phyloP scores from a whole-genome alignment of 345 rosid species.

The Melaleuca alternifolia region DNA sequence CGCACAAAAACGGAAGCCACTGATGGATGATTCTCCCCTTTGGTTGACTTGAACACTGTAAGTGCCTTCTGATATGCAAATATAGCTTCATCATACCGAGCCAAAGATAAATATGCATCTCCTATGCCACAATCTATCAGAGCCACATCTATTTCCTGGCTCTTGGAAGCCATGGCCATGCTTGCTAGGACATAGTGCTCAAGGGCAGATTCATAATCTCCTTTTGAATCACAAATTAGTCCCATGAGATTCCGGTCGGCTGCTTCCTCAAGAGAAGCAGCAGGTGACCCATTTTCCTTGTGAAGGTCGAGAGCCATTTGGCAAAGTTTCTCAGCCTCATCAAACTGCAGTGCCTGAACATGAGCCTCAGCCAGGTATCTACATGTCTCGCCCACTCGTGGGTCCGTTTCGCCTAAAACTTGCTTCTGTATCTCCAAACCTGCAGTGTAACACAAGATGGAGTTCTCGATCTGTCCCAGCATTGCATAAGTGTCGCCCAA shows the following conservation, averaged over 20 bases:
- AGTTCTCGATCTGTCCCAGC: slow-evolving; percentile 80
- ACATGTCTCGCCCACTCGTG: slow-evolving; percentile 74
- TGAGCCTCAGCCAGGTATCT: slow-evolving; percentile 82
- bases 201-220: slow-evolving; percentile 71
- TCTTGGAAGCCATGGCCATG: slow-evolving; percentile 72
- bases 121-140: slow-evolving; percentile 84
- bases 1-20: slow-evolving; percentile 85
- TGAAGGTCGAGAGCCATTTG: slow-evolving; percentile 71
- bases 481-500: slow-evolving; percentile 80
- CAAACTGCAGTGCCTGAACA: slow-evolving; percentile 76
- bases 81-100: slow-evolving; percentile 80
- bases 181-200: slow-evolving; percentile 85
- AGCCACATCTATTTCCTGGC: slow-evolving; percentile 63
- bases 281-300: slow-evolving; percentile 41
- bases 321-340: slow-evolving; percentile 77
- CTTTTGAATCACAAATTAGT: slow-evolving; percentile 64
- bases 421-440: slow-evolving; percentile 93
- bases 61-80: slow-evolving; percentile 86
- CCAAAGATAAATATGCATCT: slow-evolving; percentile 73
- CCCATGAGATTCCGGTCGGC: slow-evolving; percentile 88
- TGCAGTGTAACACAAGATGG: slow-evolving; percentile 65
- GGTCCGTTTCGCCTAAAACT: slow-evolving; percentile 69
- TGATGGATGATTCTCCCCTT: slow-evolving; percentile 75
- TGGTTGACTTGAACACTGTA: slow-evolving; percentile 54
- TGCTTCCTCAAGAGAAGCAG: slow-evolving; percentile 71